Evolutionary conservation across 768 basidiomycete species (phyloP), one percentile per base, ranked within the genome.

Genomic region (Cystofilobasidium ferigula): DNA sequence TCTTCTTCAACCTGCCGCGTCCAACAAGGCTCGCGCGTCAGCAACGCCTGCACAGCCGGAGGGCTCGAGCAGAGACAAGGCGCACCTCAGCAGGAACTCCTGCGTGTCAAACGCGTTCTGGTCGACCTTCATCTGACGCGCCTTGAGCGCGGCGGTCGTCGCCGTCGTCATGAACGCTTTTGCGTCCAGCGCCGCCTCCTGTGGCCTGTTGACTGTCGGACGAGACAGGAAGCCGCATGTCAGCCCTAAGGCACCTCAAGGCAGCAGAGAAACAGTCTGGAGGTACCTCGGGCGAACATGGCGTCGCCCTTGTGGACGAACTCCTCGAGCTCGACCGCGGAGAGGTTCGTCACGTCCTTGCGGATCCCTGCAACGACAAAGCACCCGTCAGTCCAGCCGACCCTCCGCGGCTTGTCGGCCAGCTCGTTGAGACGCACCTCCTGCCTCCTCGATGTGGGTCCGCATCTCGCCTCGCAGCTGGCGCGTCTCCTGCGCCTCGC

Each of bases 111-210:
- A 99, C 18, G 86, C 84, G 62, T 88, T 87, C 0, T 83, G 83
- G 61, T 88, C 89, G 0, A 89, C 84, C 75, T 89, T 91, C 84
- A 94, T 86, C 35, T 85, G 85, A 35, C 89, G 87, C n/a, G 92
- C 92, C 73, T 93, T 86, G 70, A 86, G 85, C 1, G 88, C 86
- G 51, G 86, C 84, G 71, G 89, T 83, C 67, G 83, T 86, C 3
- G 89, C 86, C 14, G 86, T 84, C 73, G 84, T 82, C 2, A 87
- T 76, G 32, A 98, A 82, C 28, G 93, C 81, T 47, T 82, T 80
- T 0, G 94, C 91, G 75, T 98, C 95, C 14, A 97, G 81, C 0
- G 88, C 86, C 4, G 94, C 93, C 72, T 95, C 90, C 60, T 87
- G 85, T 0, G 91, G 86, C 24, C 84, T 85, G 73, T 84, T 84